Conservation (phyloP, 2,329 filamentous ascomycete species). For the Ophiocordyceps camponoti-saundersi region DNA sequence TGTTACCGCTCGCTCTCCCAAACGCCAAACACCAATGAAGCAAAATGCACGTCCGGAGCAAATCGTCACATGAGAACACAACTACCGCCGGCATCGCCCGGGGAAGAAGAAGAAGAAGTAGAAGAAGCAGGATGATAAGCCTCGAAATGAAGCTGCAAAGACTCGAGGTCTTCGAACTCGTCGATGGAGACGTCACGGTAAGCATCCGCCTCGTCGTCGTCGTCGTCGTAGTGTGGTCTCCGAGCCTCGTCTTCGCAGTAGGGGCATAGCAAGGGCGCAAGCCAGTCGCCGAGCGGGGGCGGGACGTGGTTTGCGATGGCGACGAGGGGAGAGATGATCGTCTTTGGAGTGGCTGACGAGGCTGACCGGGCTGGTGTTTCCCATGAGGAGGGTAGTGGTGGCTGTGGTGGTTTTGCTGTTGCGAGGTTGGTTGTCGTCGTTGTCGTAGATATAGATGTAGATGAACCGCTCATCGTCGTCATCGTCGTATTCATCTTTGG, state of each 20-base stretch:
- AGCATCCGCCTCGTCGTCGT: slow-evolving; percentile 25
- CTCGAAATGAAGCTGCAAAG: slow-evolving; percentile 36
- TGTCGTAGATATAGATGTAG: slow-evolving; percentile 1
- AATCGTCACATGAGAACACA: slow-evolving; percentile 28
- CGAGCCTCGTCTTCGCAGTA: slow-evolving; percentile 38
- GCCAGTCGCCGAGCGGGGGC: slow-evolving; percentile 32
- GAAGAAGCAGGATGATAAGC: slow-evolving; percentile 22
- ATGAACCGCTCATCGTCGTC: slow-evolving; percentile 4
- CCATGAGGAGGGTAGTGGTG: slow-evolving; percentile 23
- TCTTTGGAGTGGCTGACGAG: slow-evolving; percentile 26
- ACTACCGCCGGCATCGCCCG: slow-evolving; percentile 9
- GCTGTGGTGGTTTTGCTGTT: slow-evolving; percentile 3
- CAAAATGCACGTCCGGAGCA: background rate
- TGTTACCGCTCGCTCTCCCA: background rate
- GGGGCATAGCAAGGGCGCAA: slow-evolving; percentile 33
- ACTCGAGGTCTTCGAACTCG: slow-evolving; percentile 30
- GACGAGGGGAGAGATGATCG: slow-evolving; percentile 36
- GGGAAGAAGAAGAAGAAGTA: slow-evolving; percentile 9
- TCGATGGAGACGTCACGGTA: slow-evolving; percentile 10
- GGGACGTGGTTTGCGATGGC: slow-evolving; percentile 40
- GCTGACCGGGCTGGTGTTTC: slow-evolving; percentile 28
- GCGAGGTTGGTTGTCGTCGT: slow-evolving; percentile 8
- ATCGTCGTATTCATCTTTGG: slow-evolving; percentile 10
- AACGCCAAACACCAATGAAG: background rate
- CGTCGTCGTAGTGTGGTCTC: slow-evolving; percentile 23